Base-by-base conservation (phyloP, 179 eudicot genomes). In the Vitellaria paradoxa region DNA sequence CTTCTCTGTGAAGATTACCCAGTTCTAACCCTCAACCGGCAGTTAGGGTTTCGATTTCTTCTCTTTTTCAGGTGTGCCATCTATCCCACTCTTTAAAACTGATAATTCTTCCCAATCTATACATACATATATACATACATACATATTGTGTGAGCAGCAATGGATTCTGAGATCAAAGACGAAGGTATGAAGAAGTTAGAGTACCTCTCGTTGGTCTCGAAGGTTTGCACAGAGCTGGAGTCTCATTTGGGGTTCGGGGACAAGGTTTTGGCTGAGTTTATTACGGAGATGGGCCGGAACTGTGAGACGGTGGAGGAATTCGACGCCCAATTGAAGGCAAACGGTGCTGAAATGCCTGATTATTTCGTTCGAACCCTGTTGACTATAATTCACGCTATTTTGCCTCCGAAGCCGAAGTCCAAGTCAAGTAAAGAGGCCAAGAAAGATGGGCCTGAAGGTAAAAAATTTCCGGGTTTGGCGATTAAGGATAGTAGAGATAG, bases 331-430 rank as follows among this genome's bases (percentile, higher is more conserved):
- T 72, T 96, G 82, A 96, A 89, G 77, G 82, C 80, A 37, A 86
- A 88, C 20, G 98, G 97, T 2, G 96, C 96, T 0, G 99, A 93
- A 42, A 73, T 96, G 82, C 99, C 98, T 5, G 98, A 93, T 86
- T 96, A 96, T 24, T 92, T 96, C 68, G 93, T 91, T 0, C 81
- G 84, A 2, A 89, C 99, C 2, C 78, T 96, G 45, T 77, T 91
- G 0, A 93, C 89, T 0, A 86, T 93, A 20, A 96, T 96, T 64
- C 97, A 93, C 68, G 97, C 99, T 0, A 91, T 96, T 82, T 76
- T 93, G 74, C 98, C 98, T 4, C 98, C 91, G 0, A 85, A 67
- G 0, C 61, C 72, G 9, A 86, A 86, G 75, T 59, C 64, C 8
- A 77, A 81, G 30, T 71, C 73, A n/a, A 76, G 57, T 3, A 78